phyloP scores from a whole-genome alignment of 768 basidiomycete species.

The Leucosporidium yakuticum region DNA sequence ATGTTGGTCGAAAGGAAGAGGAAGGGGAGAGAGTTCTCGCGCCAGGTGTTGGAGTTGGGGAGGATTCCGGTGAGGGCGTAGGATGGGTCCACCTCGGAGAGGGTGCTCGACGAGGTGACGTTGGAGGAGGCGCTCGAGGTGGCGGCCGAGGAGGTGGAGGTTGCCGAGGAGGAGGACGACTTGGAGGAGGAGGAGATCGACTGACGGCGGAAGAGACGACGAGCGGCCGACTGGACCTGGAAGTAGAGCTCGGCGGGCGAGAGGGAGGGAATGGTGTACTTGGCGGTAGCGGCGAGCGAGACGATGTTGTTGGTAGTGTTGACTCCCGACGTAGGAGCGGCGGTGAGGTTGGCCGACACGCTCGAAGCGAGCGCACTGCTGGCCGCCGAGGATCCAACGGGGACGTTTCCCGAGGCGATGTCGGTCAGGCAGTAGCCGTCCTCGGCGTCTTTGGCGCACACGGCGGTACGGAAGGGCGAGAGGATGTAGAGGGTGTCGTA shows the following conservation, averaged over 20 bases:
- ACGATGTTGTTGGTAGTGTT: background rate
- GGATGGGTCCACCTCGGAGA: background rate
- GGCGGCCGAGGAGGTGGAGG: background rate
- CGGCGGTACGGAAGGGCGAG: slow-evolving; percentile 57
- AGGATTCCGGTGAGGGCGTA: slow-evolving; percentile 38
- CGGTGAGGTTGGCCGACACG: background rate
- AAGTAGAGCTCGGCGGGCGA: slow-evolving; percentile 11
- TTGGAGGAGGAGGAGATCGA: background rate
- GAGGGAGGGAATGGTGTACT: background rate
- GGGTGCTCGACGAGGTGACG: slow-evolving; percentile 16
- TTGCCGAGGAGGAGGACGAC: background rate
- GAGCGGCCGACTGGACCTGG: slow-evolving; percentile 2
- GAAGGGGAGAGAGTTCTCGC: slow-evolving; percentile 57
- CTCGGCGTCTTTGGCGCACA: slow-evolving; percentile 72
- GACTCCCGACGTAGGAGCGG: background rate
- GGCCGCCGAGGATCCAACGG: background rate
- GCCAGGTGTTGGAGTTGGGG: slow-evolving; percentile 53
- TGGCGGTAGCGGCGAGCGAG: background rate
- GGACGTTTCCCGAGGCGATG: slow-evolving; percentile 40
- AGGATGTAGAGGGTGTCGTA: slow-evolving; percentile 80
- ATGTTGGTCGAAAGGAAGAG: slow-evolving; percentile 61
- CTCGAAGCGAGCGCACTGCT: background rate
- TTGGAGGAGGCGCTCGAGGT: slow-evolving; percentile 14
- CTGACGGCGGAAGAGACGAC: slow-evolving; percentile 9
- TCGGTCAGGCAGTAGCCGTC: slow-evolving; percentile 61